A percentile compares a stretch with the other conserved stretches of the same genome.
These are phyloP conservation scores for Aspergillus ochraceoroseus DNA, from an alignment of 2,329 filamentous ascomycete species.

Conservation along the genomic window DNA sequence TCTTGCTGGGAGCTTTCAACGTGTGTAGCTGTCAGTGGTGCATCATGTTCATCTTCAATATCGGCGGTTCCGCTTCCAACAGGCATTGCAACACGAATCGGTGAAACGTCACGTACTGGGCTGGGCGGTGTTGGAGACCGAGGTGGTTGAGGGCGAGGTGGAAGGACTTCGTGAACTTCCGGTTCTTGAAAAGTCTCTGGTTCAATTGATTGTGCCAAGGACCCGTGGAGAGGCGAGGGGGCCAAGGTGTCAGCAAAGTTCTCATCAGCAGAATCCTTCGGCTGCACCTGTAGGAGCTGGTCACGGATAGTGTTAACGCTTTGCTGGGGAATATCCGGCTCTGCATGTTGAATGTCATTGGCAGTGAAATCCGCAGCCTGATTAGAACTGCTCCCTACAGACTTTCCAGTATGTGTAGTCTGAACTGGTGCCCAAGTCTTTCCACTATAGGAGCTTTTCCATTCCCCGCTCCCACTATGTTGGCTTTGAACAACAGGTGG, in stretches of 20 bases:
- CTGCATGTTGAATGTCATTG: constrained; percentile 44
- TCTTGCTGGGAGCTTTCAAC: constrained; percentile 58
- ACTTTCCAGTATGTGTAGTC: constrained; percentile 65
- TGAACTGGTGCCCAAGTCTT: constrained; percentile 87
- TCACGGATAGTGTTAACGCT: constrained; percentile 72
- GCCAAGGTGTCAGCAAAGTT: constrained; percentile 55
- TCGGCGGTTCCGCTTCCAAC: constrained; percentile 59
- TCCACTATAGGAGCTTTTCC: constrained; percentile 87
- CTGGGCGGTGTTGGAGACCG: constrained; percentile 49
- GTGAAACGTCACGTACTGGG: constrained; percentile 58
- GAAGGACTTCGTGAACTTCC: constrained; percentile 32
- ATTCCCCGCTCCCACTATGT: constrained; percentile 66
- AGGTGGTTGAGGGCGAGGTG: constrained; percentile 45
- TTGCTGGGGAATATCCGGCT: constrained; percentile 54
- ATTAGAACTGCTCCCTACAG: constrained; percentile 49
- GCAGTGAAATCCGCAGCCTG: constrained; percentile 61
- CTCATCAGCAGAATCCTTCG: constrained; percentile 53
- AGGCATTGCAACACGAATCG: constrained; percentile 80
- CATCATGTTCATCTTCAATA: constrained; percentile 40
- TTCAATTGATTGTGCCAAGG: constrained; percentile 56
- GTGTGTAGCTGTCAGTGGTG: constrained; percentile 51
- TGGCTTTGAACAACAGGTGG: constrained; percentile 61
- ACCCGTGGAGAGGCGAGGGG: constrained; percentile 69
- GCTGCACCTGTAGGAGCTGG: constrained; percentile 69
- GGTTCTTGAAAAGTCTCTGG: constrained; percentile 47